Conservation (phyloP, 805 yeast genomes). For the Metschnikowia aberdeeniae region DNA sequence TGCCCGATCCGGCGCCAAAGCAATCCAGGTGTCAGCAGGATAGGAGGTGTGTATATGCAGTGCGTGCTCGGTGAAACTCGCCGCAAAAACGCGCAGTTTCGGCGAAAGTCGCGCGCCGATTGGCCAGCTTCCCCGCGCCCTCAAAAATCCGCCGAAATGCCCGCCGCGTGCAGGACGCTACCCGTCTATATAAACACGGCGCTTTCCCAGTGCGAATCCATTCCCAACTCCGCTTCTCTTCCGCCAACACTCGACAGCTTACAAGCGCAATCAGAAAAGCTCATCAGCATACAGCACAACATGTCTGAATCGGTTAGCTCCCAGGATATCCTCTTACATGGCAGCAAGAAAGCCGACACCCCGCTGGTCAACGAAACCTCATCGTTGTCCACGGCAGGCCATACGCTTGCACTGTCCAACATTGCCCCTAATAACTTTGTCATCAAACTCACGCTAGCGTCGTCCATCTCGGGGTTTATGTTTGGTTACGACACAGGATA, state of each 20-base stretch:
- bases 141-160: conserved; percentile 2
- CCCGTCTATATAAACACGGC: conserved; percentile 4
- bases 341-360: conserved; percentile 3
- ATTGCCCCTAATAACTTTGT: conserved; percentile 47
- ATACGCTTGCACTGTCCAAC: conserved; percentile 7
- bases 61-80: background rate
- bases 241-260: background rate
- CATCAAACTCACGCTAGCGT: conserved; percentile 61
- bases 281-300: background rate
- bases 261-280: too few relatives aligned
- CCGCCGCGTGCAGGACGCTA: background rate
- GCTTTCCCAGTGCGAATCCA: background rate
- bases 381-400: conserved; percentile 6
- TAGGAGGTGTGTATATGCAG: background rate
- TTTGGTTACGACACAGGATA: conserved; percentile 98
- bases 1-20: too few relatives aligned
- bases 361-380: conserved; percentile 8
- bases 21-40: too few relatives aligned
- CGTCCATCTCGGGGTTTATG: conserved; percentile 93
- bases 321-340: conserved; percentile 4
- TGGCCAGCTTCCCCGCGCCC: background rate
- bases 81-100: conserved; percentile 1
- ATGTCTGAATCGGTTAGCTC: conserved; percentile 8
- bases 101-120: conserved; percentile 4
- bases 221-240: background rate